Evolutionary conservation across 768 basidiomycete genomes (phyloP).

Genomic region (Tricholoma bakamatsutake): DNA sequence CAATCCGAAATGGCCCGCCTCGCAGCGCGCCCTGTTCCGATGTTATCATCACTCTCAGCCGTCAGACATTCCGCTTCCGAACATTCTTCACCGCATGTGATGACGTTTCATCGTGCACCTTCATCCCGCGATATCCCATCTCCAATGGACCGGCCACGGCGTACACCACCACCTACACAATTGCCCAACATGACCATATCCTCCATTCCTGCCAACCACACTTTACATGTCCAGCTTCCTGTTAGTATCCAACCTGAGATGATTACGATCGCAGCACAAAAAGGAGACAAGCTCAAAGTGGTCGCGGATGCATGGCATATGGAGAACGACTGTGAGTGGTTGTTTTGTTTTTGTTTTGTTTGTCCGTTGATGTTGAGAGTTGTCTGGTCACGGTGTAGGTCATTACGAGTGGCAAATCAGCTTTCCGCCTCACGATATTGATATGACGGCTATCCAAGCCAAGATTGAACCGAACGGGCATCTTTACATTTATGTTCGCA

Average conservation of each 20-base stretch:
- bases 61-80: constrained; percentile 13
- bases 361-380: neutral
- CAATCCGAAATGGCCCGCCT: constrained; percentile 21
- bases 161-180: constrained; percentile 21
- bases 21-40: constrained; percentile 23
- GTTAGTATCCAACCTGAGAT: constrained; percentile 47
- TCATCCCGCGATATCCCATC: constrained; percentile 12
- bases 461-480: constrained; percentile 40
- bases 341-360: neutral
- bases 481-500: constrained; percentile 40
- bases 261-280: constrained; percentile 58
- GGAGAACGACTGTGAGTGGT: constrained; percentile 50
- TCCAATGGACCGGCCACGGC: constrained; percentile 24
- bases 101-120: constrained; percentile 10
- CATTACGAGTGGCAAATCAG: constrained; percentile 59
- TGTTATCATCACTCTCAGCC: constrained; percentile 16
- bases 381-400: constrained; percentile 26
- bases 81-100: constrained; percentile 13
- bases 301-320: constrained; percentile 61
- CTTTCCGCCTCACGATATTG: constrained; percentile 48
- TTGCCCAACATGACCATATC: constrained; percentile 42
- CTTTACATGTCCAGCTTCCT: constrained; percentile 44
- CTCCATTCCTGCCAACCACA: constrained; percentile 34
- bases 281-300: constrained; percentile 49
- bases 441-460: constrained; percentile 48